These are phyloP conservation scores for Pseudohalonectria lignicola DNA, from an alignment of 2,329 filamentous ascomycete genomes.

Conservation along the genomic window DNA sequence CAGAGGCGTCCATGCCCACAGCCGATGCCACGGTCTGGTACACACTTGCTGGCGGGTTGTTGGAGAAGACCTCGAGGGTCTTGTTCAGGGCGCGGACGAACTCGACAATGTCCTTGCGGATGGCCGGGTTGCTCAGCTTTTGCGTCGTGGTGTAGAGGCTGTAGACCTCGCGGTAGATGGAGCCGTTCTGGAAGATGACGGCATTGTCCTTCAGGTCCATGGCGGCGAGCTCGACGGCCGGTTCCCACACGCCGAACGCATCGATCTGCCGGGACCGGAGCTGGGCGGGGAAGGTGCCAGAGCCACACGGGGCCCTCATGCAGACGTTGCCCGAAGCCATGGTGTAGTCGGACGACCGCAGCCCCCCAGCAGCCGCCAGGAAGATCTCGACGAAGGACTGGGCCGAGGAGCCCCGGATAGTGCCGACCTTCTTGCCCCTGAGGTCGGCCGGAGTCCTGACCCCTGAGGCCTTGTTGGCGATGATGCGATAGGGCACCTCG, in stretches of 20 bases:
- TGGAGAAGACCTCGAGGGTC: conserved; percentile 16
- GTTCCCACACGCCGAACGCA: conserved; percentile 22
- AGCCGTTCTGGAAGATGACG: conserved; percentile 17
- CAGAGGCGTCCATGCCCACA: conserved; percentile 11
- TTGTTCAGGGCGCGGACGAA: conserved; percentile 18
- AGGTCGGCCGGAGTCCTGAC: conserved; percentile 16
- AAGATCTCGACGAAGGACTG: conserved; percentile 20
- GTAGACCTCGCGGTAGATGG: conserved; percentile 21
- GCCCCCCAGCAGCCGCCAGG: conserved; percentile 13
- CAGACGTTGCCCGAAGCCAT: conserved; percentile 15
- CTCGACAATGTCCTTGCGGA: conserved; percentile 16
- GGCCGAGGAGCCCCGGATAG: conserved; percentile 17
- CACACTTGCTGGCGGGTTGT: conserved; percentile 13
- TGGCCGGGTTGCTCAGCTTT: conserved; percentile 16
- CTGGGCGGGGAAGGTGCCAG: conserved; percentile 16
- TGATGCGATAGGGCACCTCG: conserved; percentile 21
- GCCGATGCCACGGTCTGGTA: conserved; percentile 13
- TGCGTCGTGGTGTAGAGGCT: conserved; percentile 19
- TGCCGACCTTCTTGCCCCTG: conserved; percentile 19
- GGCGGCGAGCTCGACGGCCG: conserved; percentile 18
- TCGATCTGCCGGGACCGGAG: conserved; percentile 15
- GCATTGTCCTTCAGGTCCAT: conserved; percentile 12
- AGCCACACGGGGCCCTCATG: conserved; percentile 16
- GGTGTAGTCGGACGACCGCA: conserved; percentile 15
- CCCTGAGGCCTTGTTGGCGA: conserved; percentile 15